Evolutionary conservation across 2,329 filamentous ascomycete species (phyloP), one percentile per base, ranked within the genome.

Genomic region (Didymellaceae sp.): DNA sequence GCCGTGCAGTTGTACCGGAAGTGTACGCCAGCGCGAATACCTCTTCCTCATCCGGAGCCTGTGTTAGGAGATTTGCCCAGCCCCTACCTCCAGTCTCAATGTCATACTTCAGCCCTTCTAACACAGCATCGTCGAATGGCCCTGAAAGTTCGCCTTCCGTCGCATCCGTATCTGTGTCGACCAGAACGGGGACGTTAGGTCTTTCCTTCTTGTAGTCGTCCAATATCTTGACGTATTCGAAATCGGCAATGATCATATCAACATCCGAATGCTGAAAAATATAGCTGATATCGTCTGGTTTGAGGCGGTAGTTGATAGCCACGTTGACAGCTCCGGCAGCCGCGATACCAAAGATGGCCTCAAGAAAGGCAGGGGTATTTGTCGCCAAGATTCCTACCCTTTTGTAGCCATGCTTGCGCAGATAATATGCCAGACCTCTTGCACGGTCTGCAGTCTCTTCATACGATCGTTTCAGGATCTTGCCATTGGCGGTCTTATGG

Each of bases 341-440:
- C 1, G 86, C 87, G 61, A 97, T 88, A 1, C 89, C 94, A 67
- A 90, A 99, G 55, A 96, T 90, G 6, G 86, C 84, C 75, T 97
- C 93, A 21, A 99, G 79, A 65, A 97, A 97, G 0, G 92, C 92
- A 0, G 94, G 94, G 1, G 94, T 99, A 71, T 99, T 99, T 3
- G 94, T 90, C 7, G 86, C 87, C 9, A 99, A 79, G 38, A 99
- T 87, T 6, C 94, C 94, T 5, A 97, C 88, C 52, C 89, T 82
- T 65, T 85, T 87, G 66, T 85, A 86, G 4, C 83, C 81, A 67
- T 89, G 84, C 71, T 89, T 90, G 61, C 83, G 83, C 48, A 99
- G 71, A 71, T 88, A 97, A 75, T 96, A 97, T 11, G 91, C 92
- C 14, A 99, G 78, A 0, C 93, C 94, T 32, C 90, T 79, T 3